Base-by-base conservation (phyloP, 345 rosid genomes). In the Euphorbia pulcherrima region DNA sequence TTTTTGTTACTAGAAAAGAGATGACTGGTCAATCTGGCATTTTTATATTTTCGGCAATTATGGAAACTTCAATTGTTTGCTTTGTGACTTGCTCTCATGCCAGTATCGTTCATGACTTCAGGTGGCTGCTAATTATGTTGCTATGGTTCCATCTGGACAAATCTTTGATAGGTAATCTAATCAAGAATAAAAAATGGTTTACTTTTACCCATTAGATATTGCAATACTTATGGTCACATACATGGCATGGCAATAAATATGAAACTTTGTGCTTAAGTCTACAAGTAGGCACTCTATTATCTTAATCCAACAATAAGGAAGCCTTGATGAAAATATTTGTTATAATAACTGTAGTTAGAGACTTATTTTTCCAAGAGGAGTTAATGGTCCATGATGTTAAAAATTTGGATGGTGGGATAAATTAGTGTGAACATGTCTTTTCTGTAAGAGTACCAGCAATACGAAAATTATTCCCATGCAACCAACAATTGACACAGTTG, bases 71-170 rank as follows among this genome's bases (percentile, higher is more conserved):
- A 8, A 10, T 29, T 68, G 7, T 30, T 12, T 11, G 50, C 54
- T 18, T n/a, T 35, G 30, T 2, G 37, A 67, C 61, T 40, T 21
- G 24, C 1, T 55, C 47, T 75, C 8, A 58, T 46, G 21, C 26
- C 55, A 47, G 27, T 65, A 64, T 46, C 2, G 28, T 47, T 54
- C 18, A 53, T 39, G 60, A 24, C 59, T 40, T 27, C 78, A 90
- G 98, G 98, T 88, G 72, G 96, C 98, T 61, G 97, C 97, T 39
- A 93, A 90, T 77, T 90, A 84, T 81, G 92, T 90, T 57, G 98
- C 98, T 68, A 90, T 93, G 98, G 77, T 93, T 82, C 97, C 97
- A 53, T 88, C 96, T 17, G 94, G 97, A 18, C 97, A 93, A 76
- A 83, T 93, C 60, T 93, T 93, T 28, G 98, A 93, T 78, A 90